These are phyloP conservation scores for Pleurotus pulmonarius DNA, from an alignment of 768 basidiomycete genomes.

Conservation along the genomic window DNA sequence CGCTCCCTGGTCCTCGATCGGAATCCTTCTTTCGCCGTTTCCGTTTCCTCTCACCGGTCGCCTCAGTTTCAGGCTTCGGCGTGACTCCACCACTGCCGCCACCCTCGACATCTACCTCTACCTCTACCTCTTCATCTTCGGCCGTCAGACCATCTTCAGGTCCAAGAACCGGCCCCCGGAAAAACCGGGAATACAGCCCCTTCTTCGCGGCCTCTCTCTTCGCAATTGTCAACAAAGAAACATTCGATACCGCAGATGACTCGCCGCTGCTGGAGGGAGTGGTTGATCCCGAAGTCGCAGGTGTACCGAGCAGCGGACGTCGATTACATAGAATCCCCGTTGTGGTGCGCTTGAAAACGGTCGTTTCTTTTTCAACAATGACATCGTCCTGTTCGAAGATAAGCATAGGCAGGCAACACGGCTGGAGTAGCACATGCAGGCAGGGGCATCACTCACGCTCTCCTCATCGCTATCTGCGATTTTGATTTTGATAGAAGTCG, in stretches of 20 bases:
- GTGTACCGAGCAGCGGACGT: conserved; percentile 48
- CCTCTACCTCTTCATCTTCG: conserved; percentile 14
- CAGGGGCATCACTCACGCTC: conserved; percentile 22
- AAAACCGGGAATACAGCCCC: conserved; percentile 77
- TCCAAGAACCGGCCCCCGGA: conserved; percentile 68
- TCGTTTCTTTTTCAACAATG: conserved; percentile 12
- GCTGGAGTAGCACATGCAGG: neutral
- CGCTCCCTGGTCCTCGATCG: neutral
- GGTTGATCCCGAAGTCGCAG: conserved; percentile 40
- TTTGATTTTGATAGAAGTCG: conserved; percentile 77
- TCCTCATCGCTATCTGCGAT: conserved; percentile 50
- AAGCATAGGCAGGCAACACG: neutral
- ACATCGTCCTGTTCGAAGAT: conserved; percentile 13
- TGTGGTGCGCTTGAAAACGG: conserved; percentile 50
- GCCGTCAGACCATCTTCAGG: conserved; percentile 27
- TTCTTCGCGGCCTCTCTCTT: conserved; percentile 77
- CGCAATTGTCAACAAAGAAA: conserved; percentile 56
- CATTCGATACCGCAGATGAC: conserved; percentile 24
- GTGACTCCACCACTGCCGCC: too few relatives aligned
- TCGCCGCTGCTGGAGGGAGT: conserved; percentile 30
- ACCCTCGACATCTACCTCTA: too few relatives aligned
- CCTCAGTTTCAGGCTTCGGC: neutral
- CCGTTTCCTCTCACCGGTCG: neutral
- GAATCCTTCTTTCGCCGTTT: neutral
- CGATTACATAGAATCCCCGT: conserved; percentile 79